These are phyloP conservation scores for Nannochloris sp. DNA, from an alignment of 139 green algal genomes.

Conservation along the genomic window DNA sequence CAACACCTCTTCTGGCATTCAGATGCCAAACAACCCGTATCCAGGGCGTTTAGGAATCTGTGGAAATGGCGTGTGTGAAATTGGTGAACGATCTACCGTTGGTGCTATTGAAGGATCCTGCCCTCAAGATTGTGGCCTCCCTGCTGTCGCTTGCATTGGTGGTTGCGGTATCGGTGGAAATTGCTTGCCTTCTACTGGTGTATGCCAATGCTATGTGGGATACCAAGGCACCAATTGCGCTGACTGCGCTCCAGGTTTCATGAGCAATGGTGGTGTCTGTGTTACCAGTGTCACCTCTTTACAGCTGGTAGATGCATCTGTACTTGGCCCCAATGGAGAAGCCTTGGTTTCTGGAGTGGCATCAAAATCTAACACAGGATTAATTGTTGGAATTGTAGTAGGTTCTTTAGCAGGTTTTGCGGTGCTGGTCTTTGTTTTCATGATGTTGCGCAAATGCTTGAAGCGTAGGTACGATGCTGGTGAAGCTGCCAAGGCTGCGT, in stretches of 20 bases:
- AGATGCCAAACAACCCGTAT: not conserved
- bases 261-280: not conserved
- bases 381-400: constrained; percentile 19
- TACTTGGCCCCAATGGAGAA: not conserved
- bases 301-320: not conserved
- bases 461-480: not conserved
- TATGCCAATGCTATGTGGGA: constrained; percentile 35
- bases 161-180: not conserved
- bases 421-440: not conserved
- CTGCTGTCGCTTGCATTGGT: constrained; percentile 27
- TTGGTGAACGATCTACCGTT: constrained; percentile 32
- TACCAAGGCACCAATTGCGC: constrained; percentile 24
- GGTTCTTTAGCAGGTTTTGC: not conserved
- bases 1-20: not conserved
- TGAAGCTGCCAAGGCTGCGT: too few relatives aligned
- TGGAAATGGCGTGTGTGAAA: constrained; percentile 43
- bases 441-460: not conserved
- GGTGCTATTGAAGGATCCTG: constrained; percentile 30
- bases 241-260: constrained; percentile 26
- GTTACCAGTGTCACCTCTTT: constrained; percentile 12
- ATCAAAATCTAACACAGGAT: constrained; percentile 1
- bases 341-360: not conserved
- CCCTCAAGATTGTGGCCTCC: constrained; percentile 37
- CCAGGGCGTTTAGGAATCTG: constrained; percentile 31
- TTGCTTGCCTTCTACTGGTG: constrained; percentile 24